Base-by-base conservation (phyloP, 140 eudicot species). In the Stevia rebaudiana region DNA sequence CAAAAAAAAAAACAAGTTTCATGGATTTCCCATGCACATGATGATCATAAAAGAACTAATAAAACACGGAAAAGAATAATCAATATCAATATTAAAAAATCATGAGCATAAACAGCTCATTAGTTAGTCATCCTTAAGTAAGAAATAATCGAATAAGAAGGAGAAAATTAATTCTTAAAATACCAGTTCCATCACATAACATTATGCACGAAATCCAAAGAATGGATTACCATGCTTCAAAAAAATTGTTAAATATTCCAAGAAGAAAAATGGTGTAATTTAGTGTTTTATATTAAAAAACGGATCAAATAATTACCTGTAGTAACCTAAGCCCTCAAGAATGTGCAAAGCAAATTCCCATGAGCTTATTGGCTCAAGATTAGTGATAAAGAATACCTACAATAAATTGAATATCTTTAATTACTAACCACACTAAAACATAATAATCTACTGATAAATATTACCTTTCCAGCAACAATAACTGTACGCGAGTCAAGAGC, bases 391-490 rank as follows among this genome's bases (percentile, higher is more conserved):
- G 39, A 80, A 90, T 24, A 59, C 95, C 98, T 90, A 74, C 68
- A 75, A 57, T 41, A 76, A 15, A 61, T 68, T 6, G 22, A 50
- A n/a, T 25, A 5, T 28, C n/a, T 13, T 16, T 33, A 69, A 19
- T 12, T 28, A 74, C 40, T 15, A 10, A 56, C 12, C 18, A 16
- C 39, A 63, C 17, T 3, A 30, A 49, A 58, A 11, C 24, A 36
- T 53, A 51, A 6, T 58, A 22, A 53, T 44, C 15, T 48, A 22
- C 35, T 55, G 36, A 35, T 41, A 37, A 1, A 67, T 18, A 40
- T 8, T 80, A 90, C 98, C 98, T 90, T 87, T 70, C 94, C 98
- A 24, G 94, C 75, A 9, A 83, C 86, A 42, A 77, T 44, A 57
- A 68, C 81, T 81, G 48, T 76, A 41, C 56, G 84, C 57, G 82